Conservation (phyloP, 805 yeast genomes). For the Cyberlindnera euphorbiiphila region DNA sequence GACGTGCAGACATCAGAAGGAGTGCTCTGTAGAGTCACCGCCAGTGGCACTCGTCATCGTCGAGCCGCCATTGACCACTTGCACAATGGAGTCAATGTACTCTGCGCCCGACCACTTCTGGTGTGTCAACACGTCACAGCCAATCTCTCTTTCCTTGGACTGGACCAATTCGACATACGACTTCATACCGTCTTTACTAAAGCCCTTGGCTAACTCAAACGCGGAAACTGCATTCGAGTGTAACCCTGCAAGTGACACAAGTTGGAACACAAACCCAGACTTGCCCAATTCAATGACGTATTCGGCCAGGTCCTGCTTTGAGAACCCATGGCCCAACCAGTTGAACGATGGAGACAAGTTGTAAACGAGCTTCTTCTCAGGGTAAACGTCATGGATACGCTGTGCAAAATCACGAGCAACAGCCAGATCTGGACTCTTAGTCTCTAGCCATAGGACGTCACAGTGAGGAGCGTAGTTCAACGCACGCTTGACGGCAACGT, state of each 20-base stretch:
- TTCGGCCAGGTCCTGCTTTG: conserved; percentile 39
- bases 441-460: conserved; percentile 60
- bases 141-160: conserved; percentile 38
- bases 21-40: conserved; percentile 18
- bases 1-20: no score
- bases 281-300: conserved; percentile 53
- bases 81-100: conserved; percentile 37
- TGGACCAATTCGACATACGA: conserved; percentile 55
- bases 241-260: conserved; percentile 58
- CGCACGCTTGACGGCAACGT: conserved; percentile 51
- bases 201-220: conserved; percentile 46
- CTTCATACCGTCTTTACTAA: conserved; percentile 51
- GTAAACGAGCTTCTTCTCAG: conserved; percentile 54
- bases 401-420: conserved; percentile 44
- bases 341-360: conserved; percentile 59
- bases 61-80: conserved; percentile 18
- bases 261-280: conserved; percentile 54
- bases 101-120: conserved; percentile 65
- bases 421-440: conserved; percentile 51
- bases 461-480: conserved; percentile 54
- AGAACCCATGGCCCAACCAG: conserved; percentile 56
- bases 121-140: conserved; percentile 53
- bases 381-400: conserved; percentile 42
- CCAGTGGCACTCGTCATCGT: conserved; percentile 17
- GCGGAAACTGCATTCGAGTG: conserved; percentile 51